Conservation (phyloP, 2,329 filamentous ascomycete species). For the Hymenoscyphus fructigenus region DNA sequence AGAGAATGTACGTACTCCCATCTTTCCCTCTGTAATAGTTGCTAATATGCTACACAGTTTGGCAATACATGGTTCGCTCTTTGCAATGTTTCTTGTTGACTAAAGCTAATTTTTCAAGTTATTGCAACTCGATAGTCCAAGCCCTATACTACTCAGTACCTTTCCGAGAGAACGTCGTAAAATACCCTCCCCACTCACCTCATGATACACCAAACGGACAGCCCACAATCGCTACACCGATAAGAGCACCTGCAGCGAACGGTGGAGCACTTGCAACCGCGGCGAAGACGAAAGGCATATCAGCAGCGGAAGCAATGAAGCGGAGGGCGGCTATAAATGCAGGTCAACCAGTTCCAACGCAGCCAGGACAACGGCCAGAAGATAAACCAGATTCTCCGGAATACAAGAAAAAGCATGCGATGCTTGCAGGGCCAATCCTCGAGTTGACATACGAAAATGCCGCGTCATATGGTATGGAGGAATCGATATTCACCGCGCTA, state of each 20-base stretch:
- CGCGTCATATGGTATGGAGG: conserved; percentile 83
- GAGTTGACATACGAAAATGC: conserved; percentile 82
- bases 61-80: conserved; percentile 82
- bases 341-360: conserved; percentile 54
- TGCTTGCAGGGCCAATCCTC: conserved; percentile 82
- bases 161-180: conserved; percentile 92
- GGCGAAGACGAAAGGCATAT: conserved; percentile 54
- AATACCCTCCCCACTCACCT: conserved; percentile 75
- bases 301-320: conserved; percentile 55
- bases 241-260: conserved; percentile 48
- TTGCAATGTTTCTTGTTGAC: conserved; percentile 9
- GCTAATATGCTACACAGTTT: conserved; percentile 60
- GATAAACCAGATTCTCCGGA: conserved; percentile 94
- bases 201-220: conserved; percentile 66
- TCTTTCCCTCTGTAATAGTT: conserved; percentile 1
- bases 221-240: conserved; percentile 58
- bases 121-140: conserved; percentile 98
- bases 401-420: conserved; percentile 95
- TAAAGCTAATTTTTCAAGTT: conserved; percentile 55
- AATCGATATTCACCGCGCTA: conserved; percentile 89
- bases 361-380: conserved; percentile 62
- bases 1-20: conserved; percentile 75
- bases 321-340: conserved; percentile 55
- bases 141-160: conserved; percentile 93
- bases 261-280: conserved; percentile 44